A percentile compares a stretch with the other conserved stretches of the same genome.
Evolutionary conservation across 805 yeast genomes (phyloP).

Genomic region (Cyberlindnera saturnus): DNA sequence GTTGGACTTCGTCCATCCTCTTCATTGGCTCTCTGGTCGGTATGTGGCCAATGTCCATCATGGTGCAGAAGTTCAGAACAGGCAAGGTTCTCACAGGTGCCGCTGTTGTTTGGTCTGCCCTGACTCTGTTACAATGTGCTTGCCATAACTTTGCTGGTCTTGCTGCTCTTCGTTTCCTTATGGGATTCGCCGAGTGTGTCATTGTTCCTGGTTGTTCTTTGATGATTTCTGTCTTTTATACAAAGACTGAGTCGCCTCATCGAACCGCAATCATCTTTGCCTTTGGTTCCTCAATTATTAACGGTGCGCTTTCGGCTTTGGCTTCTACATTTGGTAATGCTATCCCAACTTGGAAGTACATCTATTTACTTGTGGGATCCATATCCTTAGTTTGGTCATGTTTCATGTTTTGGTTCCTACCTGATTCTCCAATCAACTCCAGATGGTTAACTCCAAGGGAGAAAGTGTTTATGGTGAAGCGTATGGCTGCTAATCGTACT

Average conservation of each 20-base stretch:
- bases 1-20: constrained; percentile 36
- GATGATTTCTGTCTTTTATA: constrained; percentile 36
- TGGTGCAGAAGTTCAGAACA: constrained; percentile 22
- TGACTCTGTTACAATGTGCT: constrained; percentile 26
- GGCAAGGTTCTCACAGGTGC: constrained; percentile 19
- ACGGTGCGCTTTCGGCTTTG: constrained; percentile 36
- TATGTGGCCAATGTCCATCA: constrained; percentile 31
- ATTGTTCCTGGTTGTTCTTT: constrained; percentile 36
- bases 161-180: constrained; percentile 36
- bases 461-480: constrained; percentile 36
- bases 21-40: constrained; percentile 37
- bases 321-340: constrained; percentile 31
- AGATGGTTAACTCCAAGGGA: constrained; percentile 37
- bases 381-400: constrained; percentile 33
- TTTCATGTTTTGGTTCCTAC: constrained; percentile 33
- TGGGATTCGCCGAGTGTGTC: constrained; percentile 38
- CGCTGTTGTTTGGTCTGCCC: constrained; percentile 18
- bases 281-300: constrained; percentile 27
- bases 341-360: constrained; percentile 41
- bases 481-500: constrained; percentile 35
- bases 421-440: constrained; percentile 48
- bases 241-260: constrained; percentile 32
- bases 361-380: constrained; percentile 45
- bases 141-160: constrained; percentile 33
- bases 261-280: constrained; percentile 40